Percentiles rank a stretch among this genome's conserved stretches.
Conservation (phyloP, 108 stramenopile species). For the Conticribra guillardii region DNA sequence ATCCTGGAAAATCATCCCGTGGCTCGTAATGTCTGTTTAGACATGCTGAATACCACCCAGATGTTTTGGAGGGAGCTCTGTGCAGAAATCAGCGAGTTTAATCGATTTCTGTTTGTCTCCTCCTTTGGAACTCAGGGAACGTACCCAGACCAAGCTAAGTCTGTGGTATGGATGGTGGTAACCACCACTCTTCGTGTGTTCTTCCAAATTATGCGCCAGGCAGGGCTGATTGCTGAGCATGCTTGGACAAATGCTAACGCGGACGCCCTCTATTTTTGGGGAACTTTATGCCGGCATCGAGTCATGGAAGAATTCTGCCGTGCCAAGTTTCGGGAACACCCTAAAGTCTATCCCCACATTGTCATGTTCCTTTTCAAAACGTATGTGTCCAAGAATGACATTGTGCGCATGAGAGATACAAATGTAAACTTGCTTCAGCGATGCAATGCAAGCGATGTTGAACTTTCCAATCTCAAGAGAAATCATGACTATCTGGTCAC, state of each 20-base stretch:
- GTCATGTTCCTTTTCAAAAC: background rate
- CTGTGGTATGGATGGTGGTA: background rate
- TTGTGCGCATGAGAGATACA: too few species aligned
- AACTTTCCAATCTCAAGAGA: background rate
- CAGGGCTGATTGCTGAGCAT: background rate
- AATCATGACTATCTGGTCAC: background rate
- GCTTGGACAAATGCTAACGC: background rate
- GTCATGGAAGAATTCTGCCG: background rate
- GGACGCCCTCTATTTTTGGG: conserved; percentile 3
- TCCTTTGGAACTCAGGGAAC: background rate
- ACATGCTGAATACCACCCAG: background rate
- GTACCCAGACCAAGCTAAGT: background rate
- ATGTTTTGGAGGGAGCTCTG: background rate
- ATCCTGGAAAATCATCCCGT: background rate
- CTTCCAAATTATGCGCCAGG: background rate
- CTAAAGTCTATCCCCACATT: background rate
- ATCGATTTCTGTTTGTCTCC: background rate
- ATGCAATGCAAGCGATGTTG: background rate
- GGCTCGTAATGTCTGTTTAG: background rate
- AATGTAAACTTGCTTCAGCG: background rate
- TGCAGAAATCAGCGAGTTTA: background rate
- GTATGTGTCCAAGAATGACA: background rate
- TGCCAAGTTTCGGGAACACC: background rate
- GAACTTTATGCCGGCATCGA: background rate
- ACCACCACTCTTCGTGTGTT: background rate